These are phyloP conservation scores for Glutinoglossum americanum DNA, from an alignment of 495 filamentous ascomycete species.

Conservation along the genomic window DNA sequence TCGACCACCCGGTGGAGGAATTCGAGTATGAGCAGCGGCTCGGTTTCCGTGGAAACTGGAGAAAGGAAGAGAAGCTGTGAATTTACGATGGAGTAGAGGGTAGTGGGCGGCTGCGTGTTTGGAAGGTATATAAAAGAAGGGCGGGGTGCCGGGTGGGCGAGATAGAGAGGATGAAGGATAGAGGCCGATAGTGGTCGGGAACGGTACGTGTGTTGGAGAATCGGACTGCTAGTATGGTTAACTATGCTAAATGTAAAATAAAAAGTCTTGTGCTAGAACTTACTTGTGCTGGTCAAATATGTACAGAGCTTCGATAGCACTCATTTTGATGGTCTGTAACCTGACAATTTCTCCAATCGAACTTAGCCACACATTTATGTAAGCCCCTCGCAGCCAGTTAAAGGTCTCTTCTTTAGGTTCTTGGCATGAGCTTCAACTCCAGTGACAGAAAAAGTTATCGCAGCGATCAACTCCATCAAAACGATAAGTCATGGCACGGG, in stretches of 20 bases:
- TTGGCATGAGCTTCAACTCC: neutral
- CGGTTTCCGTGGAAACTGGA: slow-evolving; percentile 60
- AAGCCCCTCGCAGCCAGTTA: too few species aligned
- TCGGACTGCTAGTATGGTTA: slow-evolving; percentile 27
- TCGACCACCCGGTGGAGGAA: slow-evolving; percentile 90
- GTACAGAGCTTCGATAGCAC: slow-evolving; percentile 85
- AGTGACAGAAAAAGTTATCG: neutral
- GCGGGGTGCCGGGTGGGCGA: slow-evolving; percentile 59
- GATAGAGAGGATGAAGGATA: slow-evolving; percentile 66
- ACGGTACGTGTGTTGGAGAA: slow-evolving; percentile 47
- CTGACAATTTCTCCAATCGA: neutral
- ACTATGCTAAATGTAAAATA: neutral
- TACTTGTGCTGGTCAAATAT: slow-evolving; percentile 89
- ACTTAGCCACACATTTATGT: too few species aligned
- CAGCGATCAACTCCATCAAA: neutral
- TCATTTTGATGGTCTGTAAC: slow-evolving; percentile 26
- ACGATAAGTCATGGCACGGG: neutral
- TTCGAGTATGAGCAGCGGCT: slow-evolving; percentile 86
- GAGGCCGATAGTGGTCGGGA: slow-evolving; percentile 56
- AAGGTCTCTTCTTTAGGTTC: neutral
- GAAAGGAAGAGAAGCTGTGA: slow-evolving; percentile 74
- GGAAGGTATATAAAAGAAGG: slow-evolving; percentile 73
- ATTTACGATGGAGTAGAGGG: slow-evolving; percentile 72
- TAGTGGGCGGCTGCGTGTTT: slow-evolving; percentile 61
- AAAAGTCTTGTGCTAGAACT: slow-evolving; percentile 7